These are phyloP conservation scores for Neurospora sp. DNA, from an alignment of 495 filamentous ascomycete species.

Conservation along the genomic window DNA sequence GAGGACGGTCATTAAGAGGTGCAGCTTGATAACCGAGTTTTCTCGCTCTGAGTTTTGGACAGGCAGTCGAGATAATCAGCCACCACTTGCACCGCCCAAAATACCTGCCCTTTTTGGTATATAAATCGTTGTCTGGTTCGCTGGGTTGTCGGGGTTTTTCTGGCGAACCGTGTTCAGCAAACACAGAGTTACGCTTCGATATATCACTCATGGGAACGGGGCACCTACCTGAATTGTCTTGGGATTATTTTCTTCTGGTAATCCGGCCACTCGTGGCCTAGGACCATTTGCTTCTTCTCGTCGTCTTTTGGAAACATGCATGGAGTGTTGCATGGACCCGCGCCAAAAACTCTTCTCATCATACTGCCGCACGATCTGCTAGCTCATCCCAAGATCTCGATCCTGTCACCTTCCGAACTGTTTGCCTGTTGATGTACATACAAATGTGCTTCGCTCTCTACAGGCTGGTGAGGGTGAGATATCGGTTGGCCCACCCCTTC, in stretches of 20 bases:
- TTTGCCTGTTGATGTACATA: background rate
- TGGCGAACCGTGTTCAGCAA: background rate
- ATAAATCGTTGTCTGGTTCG: background rate
- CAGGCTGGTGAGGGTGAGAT: background rate
- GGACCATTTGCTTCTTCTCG: background rate
- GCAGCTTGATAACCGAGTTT: background rate
- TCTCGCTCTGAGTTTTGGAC: background rate
- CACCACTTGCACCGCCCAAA: background rate
- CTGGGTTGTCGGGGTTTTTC: background rate
- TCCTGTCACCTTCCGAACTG: background rate
- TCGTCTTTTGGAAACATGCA: background rate
- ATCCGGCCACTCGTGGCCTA: background rate
- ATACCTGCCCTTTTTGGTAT: background rate
- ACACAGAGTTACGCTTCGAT: background rate
- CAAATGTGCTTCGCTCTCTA: background rate
- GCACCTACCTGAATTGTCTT: background rate
- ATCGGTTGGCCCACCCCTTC: background rate
- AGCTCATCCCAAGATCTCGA: background rate
- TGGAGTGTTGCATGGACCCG: background rate
- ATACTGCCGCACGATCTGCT: background rate
- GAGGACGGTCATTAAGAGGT: background rate
- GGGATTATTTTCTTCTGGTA: background rate
- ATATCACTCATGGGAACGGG: background rate
- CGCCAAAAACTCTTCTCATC: background rate
- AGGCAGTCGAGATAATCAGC: background rate